A percentile compares a stretch with the other conserved stretches of the same genome.
Evolutionary conservation across 2,329 filamentous ascomycete genomes (phyloP).

Genomic region (Cytospora paraplurivora): DNA sequence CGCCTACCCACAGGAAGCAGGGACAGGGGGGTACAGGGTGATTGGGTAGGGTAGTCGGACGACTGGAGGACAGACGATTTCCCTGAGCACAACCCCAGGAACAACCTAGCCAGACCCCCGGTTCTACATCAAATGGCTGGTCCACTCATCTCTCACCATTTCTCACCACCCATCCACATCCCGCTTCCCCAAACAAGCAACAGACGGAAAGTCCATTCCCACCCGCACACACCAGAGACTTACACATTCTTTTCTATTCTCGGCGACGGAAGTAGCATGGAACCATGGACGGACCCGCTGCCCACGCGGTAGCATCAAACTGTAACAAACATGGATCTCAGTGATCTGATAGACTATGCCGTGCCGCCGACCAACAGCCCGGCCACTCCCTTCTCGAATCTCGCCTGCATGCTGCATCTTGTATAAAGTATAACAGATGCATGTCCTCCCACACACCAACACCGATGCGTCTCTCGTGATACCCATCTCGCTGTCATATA

Average conservation of each 20-base stretch:
- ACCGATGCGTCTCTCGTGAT: conserved; percentile 13
- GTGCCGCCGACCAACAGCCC: conserved; percentile 24
- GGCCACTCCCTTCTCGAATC: conserved; percentile 1
- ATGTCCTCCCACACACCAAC: conserved; percentile 9
- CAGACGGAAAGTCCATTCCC: background rate
- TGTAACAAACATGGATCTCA: background rate
- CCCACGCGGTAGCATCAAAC: conserved; percentile 4
- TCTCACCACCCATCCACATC: conserved; percentile 2
- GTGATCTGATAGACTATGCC: background rate
- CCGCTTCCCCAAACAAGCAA: background rate
- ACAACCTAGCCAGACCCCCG: background rate
- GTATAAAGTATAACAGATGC: conserved; percentile 16
- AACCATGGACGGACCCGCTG: background rate
- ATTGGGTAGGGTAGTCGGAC: background rate
- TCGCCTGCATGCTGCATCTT: conserved; percentile 13
- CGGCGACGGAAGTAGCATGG: background rate
- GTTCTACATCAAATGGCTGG: conserved; percentile 19
- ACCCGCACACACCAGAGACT: background rate
- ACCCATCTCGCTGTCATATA: conserved; percentile 22
- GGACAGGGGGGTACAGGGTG: background rate
- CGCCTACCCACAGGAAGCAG: conserved; percentile 13
- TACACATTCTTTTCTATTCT: conserved; percentile 5
- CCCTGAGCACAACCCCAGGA: background rate
- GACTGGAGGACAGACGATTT: conserved; percentile 18
- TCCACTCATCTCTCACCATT: conserved; percentile 26